Percentiles rank a stretch among this genome's conserved stretches.
phyloP scores from a whole-genome alignment of 768 basidiomycete genomes.

The Naganishia vishniacii region DNA sequence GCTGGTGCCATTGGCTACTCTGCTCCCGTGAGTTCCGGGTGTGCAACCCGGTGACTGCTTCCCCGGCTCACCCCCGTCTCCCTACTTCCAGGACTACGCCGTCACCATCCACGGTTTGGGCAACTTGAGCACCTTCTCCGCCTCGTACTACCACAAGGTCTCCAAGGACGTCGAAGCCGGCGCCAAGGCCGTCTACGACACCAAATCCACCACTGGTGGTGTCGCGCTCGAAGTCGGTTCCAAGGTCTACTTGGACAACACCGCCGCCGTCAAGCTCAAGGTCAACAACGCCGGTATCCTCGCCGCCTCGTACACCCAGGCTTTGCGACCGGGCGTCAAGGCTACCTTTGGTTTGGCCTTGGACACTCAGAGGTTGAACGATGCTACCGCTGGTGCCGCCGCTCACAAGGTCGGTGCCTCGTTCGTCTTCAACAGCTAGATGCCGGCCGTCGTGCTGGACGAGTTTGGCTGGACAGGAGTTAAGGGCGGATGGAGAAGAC shows the following conservation, averaged over 20 bases:
- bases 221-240: conserved; percentile 90
- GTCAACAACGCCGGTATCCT: conserved; percentile 95
- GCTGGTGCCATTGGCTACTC: conserved; percentile 88
- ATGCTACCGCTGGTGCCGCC: conserved; percentile 52
- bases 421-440: conserved; percentile 51
- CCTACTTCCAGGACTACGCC: conserved; percentile 56
- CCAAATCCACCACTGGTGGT: conserved; percentile 77
- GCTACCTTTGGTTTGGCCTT: conserved; percentile 89
- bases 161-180: conserved; percentile 48
- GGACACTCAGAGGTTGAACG: conserved; percentile 87
- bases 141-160: conserved; percentile 85
- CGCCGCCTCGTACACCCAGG: conserved; percentile 78
- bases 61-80: too few relatives aligned
- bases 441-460: not conserved
- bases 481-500: not conserved
- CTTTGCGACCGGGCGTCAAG: conserved; percentile 83
- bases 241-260: conserved; percentile 81
- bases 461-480: too few relatives aligned
- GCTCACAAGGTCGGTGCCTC: conserved; percentile 51
- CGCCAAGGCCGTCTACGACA: conserved; percentile 78
- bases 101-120: conserved; percentile 89
- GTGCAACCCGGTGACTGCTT: too few relatives aligned
- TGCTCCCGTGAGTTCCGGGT: conserved; percentile 63
- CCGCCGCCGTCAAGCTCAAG: conserved; percentile 95
- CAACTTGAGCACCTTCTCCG: conserved; percentile 88